phyloP scores from a whole-genome alignment of 1,284 basidiomycete genomes.

The Tylopilus sp. region DNA sequence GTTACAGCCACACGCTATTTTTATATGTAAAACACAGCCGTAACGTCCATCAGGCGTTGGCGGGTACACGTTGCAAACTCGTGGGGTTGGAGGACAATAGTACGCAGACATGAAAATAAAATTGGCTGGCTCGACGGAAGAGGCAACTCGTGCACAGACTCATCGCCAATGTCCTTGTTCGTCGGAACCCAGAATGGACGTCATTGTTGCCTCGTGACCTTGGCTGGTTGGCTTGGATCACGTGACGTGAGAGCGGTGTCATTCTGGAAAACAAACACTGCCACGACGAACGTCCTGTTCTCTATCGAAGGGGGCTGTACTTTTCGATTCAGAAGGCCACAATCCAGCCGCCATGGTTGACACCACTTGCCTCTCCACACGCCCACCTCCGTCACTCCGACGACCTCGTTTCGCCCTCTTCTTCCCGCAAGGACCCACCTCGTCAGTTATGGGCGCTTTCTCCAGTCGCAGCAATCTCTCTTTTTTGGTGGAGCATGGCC shows the following conservation, averaged over 20 bases:
- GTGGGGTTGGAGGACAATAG: conserved; percentile 6
- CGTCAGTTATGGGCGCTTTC: conserved; percentile 17
- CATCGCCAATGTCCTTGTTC: conserved; percentile 16
- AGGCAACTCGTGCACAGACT: conserved; percentile 4
- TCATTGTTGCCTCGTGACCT: too few relatives aligned
- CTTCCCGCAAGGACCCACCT: conserved; percentile 2
- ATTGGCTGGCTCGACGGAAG: conserved; percentile 1
- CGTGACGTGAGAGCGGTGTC: too few relatives aligned
- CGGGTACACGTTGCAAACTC: conserved; percentile 22
- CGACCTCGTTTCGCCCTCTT: neutral
- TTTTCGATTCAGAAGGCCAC: too few relatives aligned
- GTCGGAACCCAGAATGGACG: conserved; percentile 16
- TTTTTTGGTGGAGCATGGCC: conserved; percentile 5
- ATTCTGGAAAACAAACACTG: too few relatives aligned
- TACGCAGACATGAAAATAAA: neutral
- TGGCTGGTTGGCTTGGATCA: too few relatives aligned
- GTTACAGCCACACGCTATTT: conserved; percentile 22
- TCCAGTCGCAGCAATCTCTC: neutral
- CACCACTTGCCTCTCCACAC: neutral
- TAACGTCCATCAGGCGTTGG: conserved; percentile 15
- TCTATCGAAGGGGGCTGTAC: too few relatives aligned
- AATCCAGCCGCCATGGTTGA: neutral
- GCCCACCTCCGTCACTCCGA: conserved; percentile 4
- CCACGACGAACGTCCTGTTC: too few relatives aligned
- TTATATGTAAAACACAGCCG: neutral